Base-by-base conservation (phyloP, 805 yeast species). In the Teunomyces stri region DNA sequence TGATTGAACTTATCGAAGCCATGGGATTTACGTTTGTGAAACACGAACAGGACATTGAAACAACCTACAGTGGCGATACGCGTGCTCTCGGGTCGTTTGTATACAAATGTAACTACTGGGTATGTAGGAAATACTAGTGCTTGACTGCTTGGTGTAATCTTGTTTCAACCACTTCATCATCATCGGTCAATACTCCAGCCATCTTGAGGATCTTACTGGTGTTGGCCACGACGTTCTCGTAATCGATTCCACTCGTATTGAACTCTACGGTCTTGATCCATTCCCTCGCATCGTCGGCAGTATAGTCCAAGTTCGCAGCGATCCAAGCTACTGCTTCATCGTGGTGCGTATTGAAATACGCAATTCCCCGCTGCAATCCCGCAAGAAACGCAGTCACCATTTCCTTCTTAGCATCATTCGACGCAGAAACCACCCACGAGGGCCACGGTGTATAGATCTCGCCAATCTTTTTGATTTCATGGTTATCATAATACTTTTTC, bases 381-480 rank as follows among this genome's bases (percentile, higher is more conserved):
- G 61, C 56, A 42, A 82, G 52, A 50, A 89, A 84, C 4, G 58
- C 62, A 21, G 58, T 56, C 10, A 59, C 45, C n/a, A 59, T 56
- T 4, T 52, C 25, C 5, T 61, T 64, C 30, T 74, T 54, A 4
- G 76, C 54, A n/a, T 68, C 70, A 12, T 68, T 59, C 45, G 75
- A 65, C 4, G 81, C 81, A 16, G 82, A 80, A 42, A 89, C 75
- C 12, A 89, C 91, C 97, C 97, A 90, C 2, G 96, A 87, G 9
- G 97, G 92, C 97, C 97, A 90, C 15, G 97, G 97, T 0, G 97
- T 90, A 67, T 86, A 87, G 48, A 90, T 89, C 54, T 87, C 88
- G 12, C 96, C 97, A 50, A 90, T 82, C 55, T 79, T 73, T 67
- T 86, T 88, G 67, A 91, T 84, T 57, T 89, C 97, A 16, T 80